Conservation (phyloP, 306 rosid genomes). For the Mimosa bimucronata region DNA sequence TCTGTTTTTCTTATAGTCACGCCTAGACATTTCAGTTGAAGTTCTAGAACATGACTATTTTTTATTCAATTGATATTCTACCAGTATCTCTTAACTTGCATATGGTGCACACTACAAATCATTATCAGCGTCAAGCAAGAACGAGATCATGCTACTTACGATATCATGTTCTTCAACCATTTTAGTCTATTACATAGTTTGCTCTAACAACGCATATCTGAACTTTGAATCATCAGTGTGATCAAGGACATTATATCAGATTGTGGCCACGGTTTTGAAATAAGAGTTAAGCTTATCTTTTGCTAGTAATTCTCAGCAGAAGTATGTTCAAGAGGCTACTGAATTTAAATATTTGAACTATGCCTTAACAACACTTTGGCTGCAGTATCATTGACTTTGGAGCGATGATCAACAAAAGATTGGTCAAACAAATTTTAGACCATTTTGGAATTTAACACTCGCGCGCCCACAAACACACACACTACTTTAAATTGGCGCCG, state of each 20-base stretch:
- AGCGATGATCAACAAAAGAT: not conserved
- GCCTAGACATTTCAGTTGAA: not conserved
- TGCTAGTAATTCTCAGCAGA: not conserved
- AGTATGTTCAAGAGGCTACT: not conserved
- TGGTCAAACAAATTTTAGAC: not conserved
- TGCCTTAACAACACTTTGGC: not conserved
- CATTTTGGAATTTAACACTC: not conserved
- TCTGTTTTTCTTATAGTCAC: not conserved
- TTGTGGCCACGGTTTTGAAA: not conserved
- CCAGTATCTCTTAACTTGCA: not conserved
- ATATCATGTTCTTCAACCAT: not conserved
- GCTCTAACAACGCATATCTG: not conserved
- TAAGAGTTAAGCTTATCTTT: not conserved
- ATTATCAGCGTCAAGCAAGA: slow-evolving; percentile 1
- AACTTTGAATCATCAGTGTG: not conserved
- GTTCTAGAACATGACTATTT: not conserved
- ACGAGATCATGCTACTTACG: not conserved
- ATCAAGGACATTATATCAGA: not conserved
- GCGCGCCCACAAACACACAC: too few species aligned
- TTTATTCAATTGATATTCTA: not conserved
- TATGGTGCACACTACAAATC: not conserved
- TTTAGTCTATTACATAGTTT: not conserved
- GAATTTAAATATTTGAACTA: not conserved
- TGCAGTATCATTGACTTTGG: not conserved
- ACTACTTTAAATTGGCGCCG: not conserved